A percentile compares a stretch with the other conserved stretches of the same genome.
Evolutionary conservation across 2,329 filamentous ascomycete species (phyloP).

Genomic region (Alternaria sp.): DNA sequence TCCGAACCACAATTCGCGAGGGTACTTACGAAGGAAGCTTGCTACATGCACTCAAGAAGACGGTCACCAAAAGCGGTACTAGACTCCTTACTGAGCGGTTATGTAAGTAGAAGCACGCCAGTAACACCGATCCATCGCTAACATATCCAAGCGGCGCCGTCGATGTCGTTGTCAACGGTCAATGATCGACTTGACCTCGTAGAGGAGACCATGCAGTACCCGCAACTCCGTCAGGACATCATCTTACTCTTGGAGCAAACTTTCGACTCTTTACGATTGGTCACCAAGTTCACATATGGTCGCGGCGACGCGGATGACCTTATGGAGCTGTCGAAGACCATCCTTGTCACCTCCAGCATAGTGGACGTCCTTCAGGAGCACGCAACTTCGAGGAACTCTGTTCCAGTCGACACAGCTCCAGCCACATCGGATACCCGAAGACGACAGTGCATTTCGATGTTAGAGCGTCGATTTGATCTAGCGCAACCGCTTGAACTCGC

Average conservation of each 20-base stretch:
- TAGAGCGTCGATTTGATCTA: constrained; percentile 68
- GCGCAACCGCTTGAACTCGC: constrained; percentile 72
- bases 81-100: constrained; percentile 84
- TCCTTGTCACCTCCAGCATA: constrained; percentile 74
- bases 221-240: constrained; percentile 73
- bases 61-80: constrained; percentile 89
- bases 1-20: constrained; percentile 84
- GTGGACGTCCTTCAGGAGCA: constrained; percentile 45
- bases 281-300: constrained; percentile 93
- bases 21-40: constrained; percentile 80
- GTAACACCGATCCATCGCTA: neutral
- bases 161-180: constrained; percentile 82
- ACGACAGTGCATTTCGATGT: constrained; percentile 42
- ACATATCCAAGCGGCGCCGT: constrained; percentile 69
- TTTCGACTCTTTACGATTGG: constrained; percentile 84
- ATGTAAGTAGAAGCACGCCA: constrained; percentile 55
- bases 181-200: constrained; percentile 82
- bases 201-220: constrained; percentile 70
- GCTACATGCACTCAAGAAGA: constrained; percentile 85
- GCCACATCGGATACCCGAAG: constrained; percentile 17
- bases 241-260: constrained; percentile 72
- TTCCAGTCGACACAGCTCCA: constrained; percentile 9
- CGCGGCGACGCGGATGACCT: constrained; percentile 93
- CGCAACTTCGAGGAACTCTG: constrained; percentile 22
- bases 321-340: constrained; percentile 80